Base-by-base conservation (phyloP, 1,139 yeast species). In the Pichia kudriavzevii region DNA sequence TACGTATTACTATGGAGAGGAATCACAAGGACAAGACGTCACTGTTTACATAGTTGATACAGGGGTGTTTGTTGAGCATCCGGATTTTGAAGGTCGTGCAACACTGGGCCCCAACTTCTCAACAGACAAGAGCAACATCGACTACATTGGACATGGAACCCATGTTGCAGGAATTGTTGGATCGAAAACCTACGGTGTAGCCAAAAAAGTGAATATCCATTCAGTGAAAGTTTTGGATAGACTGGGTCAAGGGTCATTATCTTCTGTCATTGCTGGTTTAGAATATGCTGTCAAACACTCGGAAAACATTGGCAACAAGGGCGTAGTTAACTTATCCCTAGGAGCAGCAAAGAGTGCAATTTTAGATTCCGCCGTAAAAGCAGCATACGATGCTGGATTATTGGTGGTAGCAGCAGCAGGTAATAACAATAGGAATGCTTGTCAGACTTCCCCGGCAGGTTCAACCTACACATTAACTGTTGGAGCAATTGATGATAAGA, bases 81-180 rank as follows among this genome's bases (percentile, higher is more conserved):
- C 74, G 3, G 69, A 72, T 35, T 71, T 73, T 48, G 68, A 63
- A 38, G 74, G 72, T 1, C 55, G 79, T 31, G 78, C 75, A 1
- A 36, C 28, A 2, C 43, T 49, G 22, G 79, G 78, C 0, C 63
- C 59, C n/a, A 75, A 72, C 44, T 67, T 69, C 38, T 68, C 76
- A 2, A 56, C 50, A 16, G 58, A 52, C 38, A 26, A 35, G 1
- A 32, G 40, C 14, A 43, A 47, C 26, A 64, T 69, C 0, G 79
- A 73, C 47, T 46, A 49, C 12, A 70, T 71, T 42, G 80, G 80
- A 0, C 81, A 74, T 46, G 82, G 83, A 2, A 84, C 95, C 0
- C 95, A 87, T 57, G 94, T 85, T 3, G 94, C 95, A 0, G 95
- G 96, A 0, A 58, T 85, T n/a, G 69, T 84, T 27, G 95, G 93